Evolutionary conservation across 306 rosid genomes (phyloP).

Genomic region (Trifolium dubium): DNA sequence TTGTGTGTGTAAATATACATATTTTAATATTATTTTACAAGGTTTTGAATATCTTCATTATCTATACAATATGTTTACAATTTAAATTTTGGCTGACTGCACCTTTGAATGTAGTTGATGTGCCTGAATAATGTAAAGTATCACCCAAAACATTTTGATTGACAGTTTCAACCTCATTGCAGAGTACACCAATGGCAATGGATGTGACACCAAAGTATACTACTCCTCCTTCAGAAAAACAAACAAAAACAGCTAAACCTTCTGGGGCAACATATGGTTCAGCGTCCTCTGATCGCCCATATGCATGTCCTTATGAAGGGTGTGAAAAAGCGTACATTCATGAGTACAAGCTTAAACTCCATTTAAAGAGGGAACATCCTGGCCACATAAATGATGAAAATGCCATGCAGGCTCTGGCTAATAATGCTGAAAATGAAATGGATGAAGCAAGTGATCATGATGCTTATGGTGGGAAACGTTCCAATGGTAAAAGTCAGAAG

Average conservation of each 20-base stretch:
- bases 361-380: slow-evolving; percentile 91
- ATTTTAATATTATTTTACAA: slow-evolving; percentile 11
- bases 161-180: slow-evolving; percentile 37
- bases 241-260: slow-evolving; percentile 63
- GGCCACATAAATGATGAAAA: slow-evolving; percentile 77
- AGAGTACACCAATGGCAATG: slow-evolving; percentile 58
- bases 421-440: slow-evolving; percentile 71
- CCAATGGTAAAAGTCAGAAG: slow-evolving; percentile 72
- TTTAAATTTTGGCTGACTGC: neutral
- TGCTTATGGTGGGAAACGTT: slow-evolving; percentile 66
- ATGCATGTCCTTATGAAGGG: slow-evolving; percentile 91
- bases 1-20: neutral
- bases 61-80: neutral
- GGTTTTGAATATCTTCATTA: neutral
- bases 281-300: slow-evolving; percentile 92
- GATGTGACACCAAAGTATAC: slow-evolving; percentile 72
- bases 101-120: neutral
- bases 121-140: neutral
- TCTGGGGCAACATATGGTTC: slow-evolving; percentile 69
- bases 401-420: slow-evolving; percentile 60
- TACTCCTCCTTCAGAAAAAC: slow-evolving; percentile 74
- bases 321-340: slow-evolving; percentile 94
- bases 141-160: slow-evolving; percentile 18
- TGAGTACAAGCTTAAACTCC: slow-evolving; percentile 93
- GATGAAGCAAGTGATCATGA: slow-evolving; percentile 96